Percentiles rank a stretch among this genome's conserved stretches.
These are phyloP conservation scores for Globisporangium recalcitrans DNA, from an alignment of 352 stramenopile genomes.

Conservation along the genomic window DNA sequence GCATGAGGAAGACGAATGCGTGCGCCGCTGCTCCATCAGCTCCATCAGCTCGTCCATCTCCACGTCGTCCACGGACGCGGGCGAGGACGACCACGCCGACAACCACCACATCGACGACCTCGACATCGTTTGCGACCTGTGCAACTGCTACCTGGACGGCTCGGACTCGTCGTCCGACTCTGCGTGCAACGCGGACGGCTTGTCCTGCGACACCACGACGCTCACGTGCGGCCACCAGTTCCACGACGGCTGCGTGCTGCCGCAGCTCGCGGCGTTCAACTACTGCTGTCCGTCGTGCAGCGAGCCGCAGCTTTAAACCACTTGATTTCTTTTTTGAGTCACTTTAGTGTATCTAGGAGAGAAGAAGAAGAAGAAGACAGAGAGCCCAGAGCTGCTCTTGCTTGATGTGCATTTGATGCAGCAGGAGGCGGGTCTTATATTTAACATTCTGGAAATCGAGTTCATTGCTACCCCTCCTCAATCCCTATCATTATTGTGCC, in stretches of 20 bases:
- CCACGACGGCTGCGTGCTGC: slow-evolving; percentile 21
- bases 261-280: slow-evolving; percentile 12
- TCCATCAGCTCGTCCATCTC: slow-evolving; percentile 6
- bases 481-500: background rate
- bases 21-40: slow-evolving; percentile 6
- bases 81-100: background rate
- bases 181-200: background rate
- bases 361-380: background rate
- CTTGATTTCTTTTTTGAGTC: background rate
- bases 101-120: background rate
- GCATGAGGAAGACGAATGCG: slow-evolving; percentile 1
- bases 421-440: background rate
- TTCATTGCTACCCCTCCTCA: no score
- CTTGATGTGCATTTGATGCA: background rate
- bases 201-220: slow-evolving; percentile 16
- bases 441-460: background rate
- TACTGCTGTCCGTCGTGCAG: slow-evolving; percentile 19
- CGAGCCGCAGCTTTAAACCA: background rate
- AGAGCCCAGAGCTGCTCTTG: background rate
- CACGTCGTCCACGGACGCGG: slow-evolving; percentile 5
- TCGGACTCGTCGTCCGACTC: background rate
- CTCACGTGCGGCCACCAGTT: slow-evolving; percentile 21
- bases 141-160: background rate
- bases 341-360: background rate
- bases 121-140: slow-evolving; percentile 6